Conservation (phyloP, 305 asterid species). For the Solanum hybrid region DNA sequence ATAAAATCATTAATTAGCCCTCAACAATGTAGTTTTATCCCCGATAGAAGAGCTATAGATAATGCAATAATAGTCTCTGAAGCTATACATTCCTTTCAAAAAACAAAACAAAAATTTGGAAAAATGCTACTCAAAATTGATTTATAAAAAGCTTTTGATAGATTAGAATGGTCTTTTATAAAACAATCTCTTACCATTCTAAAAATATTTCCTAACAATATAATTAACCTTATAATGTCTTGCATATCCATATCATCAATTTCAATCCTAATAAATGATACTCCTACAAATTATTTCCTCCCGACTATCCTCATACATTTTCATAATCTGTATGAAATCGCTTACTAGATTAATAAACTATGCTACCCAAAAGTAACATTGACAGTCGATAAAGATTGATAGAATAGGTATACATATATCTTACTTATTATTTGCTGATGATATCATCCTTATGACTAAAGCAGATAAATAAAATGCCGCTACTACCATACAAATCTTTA, state of each 20-base stretch:
- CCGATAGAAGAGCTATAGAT: neutral
- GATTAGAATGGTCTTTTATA: neutral
- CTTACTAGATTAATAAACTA: neutral
- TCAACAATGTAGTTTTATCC: neutral
- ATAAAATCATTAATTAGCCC: neutral
- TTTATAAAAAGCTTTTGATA: neutral
- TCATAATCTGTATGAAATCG: neutral
- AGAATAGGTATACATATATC: neutral
- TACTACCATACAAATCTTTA: neutral
- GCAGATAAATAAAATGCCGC: neutral
- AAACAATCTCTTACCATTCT: neutral
- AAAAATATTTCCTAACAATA: neutral
- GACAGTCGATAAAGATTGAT: neutral
- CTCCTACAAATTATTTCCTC: neutral
- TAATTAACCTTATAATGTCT: neutral
- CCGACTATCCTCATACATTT: neutral
- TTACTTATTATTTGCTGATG: neutral
- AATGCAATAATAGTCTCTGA: too few species aligned
- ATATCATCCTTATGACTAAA: neutral
- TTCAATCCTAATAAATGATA: neutral
- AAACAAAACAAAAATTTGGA: neutral
- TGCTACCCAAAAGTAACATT: neutral
- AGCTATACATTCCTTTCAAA: neutral
- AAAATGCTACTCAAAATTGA: neutral
- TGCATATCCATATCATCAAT: neutral